Percentiles rank a stretch among this genome's conserved stretches.
These are phyloP conservation scores for Flaveria sonorensis DNA, from an alignment of 129 eudicot species.

Conservation along the genomic window DNA sequence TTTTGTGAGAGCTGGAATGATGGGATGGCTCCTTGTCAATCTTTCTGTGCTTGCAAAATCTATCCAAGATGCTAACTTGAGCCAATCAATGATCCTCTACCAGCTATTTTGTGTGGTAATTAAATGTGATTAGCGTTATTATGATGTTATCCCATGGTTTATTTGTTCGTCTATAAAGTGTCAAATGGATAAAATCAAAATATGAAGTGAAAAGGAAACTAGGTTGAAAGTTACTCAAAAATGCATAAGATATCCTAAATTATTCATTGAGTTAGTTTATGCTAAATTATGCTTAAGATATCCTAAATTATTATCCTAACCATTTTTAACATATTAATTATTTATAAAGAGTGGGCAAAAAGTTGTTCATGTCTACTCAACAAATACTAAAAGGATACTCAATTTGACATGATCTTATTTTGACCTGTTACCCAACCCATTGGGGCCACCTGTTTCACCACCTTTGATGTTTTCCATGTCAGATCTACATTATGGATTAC, in stretches of 20 bases:
- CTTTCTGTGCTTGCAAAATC: constrained; percentile 29
- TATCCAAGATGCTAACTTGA: constrained; percentile 57
- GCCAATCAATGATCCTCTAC: constrained; percentile 87
- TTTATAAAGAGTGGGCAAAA: background rate
- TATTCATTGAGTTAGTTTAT: too few relatives aligned
- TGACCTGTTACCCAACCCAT: background rate
- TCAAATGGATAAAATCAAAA: background rate
- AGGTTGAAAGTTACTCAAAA: too few relatives aligned
- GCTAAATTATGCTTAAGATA: background rate
- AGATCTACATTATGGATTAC: constrained; percentile 86
- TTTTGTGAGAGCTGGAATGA: too few relatives aligned
- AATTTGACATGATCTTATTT: background rate
- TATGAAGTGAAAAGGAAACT: background rate
- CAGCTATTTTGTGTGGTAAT: constrained; percentile 83
- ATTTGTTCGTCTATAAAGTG: background rate
- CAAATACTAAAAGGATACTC: background rate
- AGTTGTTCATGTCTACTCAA: background rate
- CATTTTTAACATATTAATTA: background rate
- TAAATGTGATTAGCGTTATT: constrained; percentile 15
- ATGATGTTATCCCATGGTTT: background rate
- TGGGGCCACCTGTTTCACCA: background rate
- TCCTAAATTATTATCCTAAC: background rate
- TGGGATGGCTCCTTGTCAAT: too few relatives aligned
- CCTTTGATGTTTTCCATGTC: constrained; percentile 24
- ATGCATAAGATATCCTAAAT: too few relatives aligned